Base-by-base conservation (phyloP, 345 rosid genomes). In the Aurinia saxatilis region DNA sequence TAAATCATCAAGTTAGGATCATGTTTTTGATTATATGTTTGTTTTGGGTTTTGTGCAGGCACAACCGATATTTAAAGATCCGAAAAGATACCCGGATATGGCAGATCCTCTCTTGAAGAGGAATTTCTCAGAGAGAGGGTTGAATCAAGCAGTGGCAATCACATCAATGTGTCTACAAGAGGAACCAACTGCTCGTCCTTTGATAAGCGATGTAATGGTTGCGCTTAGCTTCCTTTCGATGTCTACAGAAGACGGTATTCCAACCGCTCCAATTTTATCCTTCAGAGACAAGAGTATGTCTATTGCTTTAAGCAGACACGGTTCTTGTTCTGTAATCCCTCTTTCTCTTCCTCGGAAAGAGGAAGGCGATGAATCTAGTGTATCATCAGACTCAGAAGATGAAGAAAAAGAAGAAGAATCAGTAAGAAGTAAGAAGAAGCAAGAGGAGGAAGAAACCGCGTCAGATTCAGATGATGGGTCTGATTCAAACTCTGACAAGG, bases 121-220 rank as follows among this genome's bases (percentile, higher is more conserved):
- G 36, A 54, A 58, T 46, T 82, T 83, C 36, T 82, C 92, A 0
- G 97, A 79, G 62, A 85, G 80, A 52, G 87, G 80, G 30, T 75
- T 90, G 67, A 87, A 87, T 65, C 92, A 90, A 78, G 95, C 85
- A 1, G 87, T 90, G 41, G 97, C 92, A 6, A 82, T 90, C 46
- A 78, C 92, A 59, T 88, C 95, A 19, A 90, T 90, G 97, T 90
- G 97, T 35, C 50, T 87, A 55, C 97, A 87, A 70, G 92, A 87
- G 15, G 92, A 83, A 77, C 49, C 90, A 41, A 75, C 72, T 0
- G 86, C 88, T 11, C 90, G 97, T 41, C 97, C 97, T 11, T 69
- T 85, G 54, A 85, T 90, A 62, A 81, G 90, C 12, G 97, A 90
- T 54, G 82, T 83, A 0, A 86, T 82, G 64, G 82, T 80, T 13